A percentile compares a stretch with the other conserved stretches of the same genome.
phyloP scores from a whole-genome alignment of 768 basidiomycete genomes.

The Grammothele lineata region DNA sequence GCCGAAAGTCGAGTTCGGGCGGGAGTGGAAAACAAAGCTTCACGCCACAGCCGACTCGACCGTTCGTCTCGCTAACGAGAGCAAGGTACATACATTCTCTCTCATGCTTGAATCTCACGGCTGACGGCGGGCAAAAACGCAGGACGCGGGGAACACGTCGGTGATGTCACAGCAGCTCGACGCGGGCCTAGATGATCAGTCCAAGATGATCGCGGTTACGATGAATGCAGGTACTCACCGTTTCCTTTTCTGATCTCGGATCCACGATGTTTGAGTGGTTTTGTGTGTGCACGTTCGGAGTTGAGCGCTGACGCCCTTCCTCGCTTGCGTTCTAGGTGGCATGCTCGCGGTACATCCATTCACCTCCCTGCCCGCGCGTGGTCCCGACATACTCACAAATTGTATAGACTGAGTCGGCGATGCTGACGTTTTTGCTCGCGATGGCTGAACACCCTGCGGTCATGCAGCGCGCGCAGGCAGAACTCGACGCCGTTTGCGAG shows the following conservation, averaged over 20 bases:
- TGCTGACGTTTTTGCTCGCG: constrained; percentile 17
- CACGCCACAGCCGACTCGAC: constrained; percentile 14
- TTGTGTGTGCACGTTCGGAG: background rate
- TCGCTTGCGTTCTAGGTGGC: constrained; percentile 3
- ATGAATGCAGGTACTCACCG: constrained; percentile 14
- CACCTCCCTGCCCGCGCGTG: too few species aligned
- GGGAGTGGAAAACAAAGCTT: constrained; percentile 13
- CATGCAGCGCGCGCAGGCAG: constrained; percentile 18
- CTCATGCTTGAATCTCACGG: too few species aligned
- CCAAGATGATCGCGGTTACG: constrained; percentile 18
- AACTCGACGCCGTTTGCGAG: constrained; percentile 13
- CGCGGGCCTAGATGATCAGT: constrained; percentile 10
- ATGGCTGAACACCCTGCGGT: constrained; percentile 18
- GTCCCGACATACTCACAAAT: too few species aligned
- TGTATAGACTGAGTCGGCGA: constrained; percentile 17
- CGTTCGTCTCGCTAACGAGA: constrained; percentile 9
- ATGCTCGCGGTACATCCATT: constrained; percentile 12
- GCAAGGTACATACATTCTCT: too few species aligned
- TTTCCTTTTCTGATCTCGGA: too few species aligned
- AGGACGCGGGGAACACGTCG: constrained; percentile 6
- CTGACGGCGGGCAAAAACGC: background rate
- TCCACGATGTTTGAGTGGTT: too few species aligned
- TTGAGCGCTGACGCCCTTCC: background rate
- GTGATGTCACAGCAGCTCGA: constrained; percentile 8
- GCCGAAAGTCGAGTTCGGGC: constrained; percentile 9